Percentiles rank a stretch among this genome's conserved stretches.
phyloP scores from a whole-genome alignment of 306 rosid species.

The Trifolium dubium region DNA sequence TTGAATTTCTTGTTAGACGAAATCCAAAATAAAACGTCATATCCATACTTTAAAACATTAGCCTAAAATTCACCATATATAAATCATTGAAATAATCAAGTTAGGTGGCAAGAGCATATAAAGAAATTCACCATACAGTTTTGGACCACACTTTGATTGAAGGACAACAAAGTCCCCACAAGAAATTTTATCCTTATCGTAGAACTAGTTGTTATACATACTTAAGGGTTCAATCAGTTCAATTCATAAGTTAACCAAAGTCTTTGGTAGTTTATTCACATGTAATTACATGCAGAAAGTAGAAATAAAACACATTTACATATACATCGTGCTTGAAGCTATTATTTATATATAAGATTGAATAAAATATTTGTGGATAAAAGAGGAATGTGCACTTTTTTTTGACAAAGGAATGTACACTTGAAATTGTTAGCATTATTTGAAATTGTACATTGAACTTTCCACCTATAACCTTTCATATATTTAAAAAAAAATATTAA shows the following conservation, averaged over 20 bases:
- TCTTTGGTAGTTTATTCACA: constrained; percentile 19
- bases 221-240: constrained; percentile 21
- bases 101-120: constrained; percentile 25
- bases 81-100: background rate
- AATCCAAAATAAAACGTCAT: constrained; percentile 20
- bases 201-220: constrained; percentile 32
- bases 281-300: background rate
- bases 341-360: background rate
- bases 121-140: constrained; percentile 1
- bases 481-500: too few species aligned
- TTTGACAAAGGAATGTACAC: too few species aligned
- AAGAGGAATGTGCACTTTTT: too few species aligned
- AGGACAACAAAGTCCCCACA: constrained; percentile 18
- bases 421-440: too few species aligned
- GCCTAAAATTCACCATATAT: constrained; percentile 29
- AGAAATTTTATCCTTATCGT: constrained; percentile 10
- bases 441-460: too few species aligned
- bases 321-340: too few species aligned
- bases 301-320: background rate
- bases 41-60: constrained; percentile 1
- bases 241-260: constrained; percentile 20
- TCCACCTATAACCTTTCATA: too few species aligned
- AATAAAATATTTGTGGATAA: background rate
- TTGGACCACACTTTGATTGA: constrained; percentile 30
- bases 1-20: constrained; percentile 24